Percentiles rank a stretch among this genome's conserved stretches.
phyloP scores from a whole-genome alignment of 768 basidiomycete genomes.

The Calocybe indica region DNA sequence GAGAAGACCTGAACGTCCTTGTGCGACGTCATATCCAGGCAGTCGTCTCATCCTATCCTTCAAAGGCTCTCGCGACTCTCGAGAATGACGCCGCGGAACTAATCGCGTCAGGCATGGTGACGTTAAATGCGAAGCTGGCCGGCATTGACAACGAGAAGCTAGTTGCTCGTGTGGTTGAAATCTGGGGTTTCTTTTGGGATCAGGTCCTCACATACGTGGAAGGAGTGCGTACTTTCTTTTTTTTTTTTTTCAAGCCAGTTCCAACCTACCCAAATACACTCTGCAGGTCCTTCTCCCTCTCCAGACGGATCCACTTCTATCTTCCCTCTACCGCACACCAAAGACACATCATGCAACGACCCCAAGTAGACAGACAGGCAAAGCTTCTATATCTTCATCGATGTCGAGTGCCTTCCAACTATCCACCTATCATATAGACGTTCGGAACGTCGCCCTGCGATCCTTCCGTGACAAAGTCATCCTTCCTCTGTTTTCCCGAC shows the following conservation, averaged over 20 bases:
- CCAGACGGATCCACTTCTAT: slow-evolving; percentile 45
- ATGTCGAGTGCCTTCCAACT: slow-evolving; percentile 19
- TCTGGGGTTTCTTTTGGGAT: slow-evolving; percentile 94
- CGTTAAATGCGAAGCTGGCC: slow-evolving; percentile 77
- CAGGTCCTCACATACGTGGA: slow-evolving; percentile 83
- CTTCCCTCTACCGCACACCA: slow-evolving; percentile 60
- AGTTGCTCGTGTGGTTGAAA: slow-evolving; percentile 71
- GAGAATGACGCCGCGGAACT: slow-evolving; percentile 79
- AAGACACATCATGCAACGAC: slow-evolving; percentile 49
- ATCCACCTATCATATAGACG: slow-evolving; percentile 61
- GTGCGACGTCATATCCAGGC: slow-evolving; percentile 75
- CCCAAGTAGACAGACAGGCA: slow-evolving; percentile 43
- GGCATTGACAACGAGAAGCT: slow-evolving; percentile 77
- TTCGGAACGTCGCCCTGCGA: slow-evolving; percentile 72
- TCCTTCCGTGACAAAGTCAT: slow-evolving; percentile 80
- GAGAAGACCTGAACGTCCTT: slow-evolving; percentile 83
- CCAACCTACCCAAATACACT: not conserved
- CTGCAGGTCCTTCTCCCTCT: slow-evolving; percentile 29
- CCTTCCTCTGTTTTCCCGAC: slow-evolving; percentile 51
- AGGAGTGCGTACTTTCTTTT: slow-evolving; percentile 48
- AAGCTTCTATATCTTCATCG: slow-evolving; percentile 31
- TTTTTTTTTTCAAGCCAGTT: not conserved
- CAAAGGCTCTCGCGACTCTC: slow-evolving; percentile 67
- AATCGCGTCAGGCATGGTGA: slow-evolving; percentile 86
- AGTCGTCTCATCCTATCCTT: slow-evolving; percentile 66